A percentile compares a stretch with the other conserved stretches of the same genome.
These are phyloP conservation scores for Hygrophorus russula DNA, from an alignment of 768 basidiomycete genomes.

Conservation along the genomic window DNA sequence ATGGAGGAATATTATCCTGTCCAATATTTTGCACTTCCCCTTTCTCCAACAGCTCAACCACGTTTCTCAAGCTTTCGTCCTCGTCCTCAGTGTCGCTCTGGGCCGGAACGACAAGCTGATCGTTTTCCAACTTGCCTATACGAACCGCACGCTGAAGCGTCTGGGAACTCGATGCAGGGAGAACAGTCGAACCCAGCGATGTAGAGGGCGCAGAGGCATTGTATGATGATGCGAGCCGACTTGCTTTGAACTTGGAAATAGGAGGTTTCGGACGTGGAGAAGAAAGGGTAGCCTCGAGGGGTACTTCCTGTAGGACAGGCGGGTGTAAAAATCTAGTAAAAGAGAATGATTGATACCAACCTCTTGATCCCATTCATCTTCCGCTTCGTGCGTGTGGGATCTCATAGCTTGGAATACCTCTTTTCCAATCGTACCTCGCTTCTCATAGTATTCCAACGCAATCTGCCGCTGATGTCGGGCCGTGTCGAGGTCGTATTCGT, in stretches of 20 bases:
- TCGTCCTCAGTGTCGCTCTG: conserved; percentile 51
- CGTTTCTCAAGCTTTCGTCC: conserved; percentile 35
- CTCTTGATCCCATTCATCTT: conserved; percentile 31
- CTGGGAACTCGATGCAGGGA: conserved; percentile 33
- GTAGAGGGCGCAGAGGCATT: conserved; percentile 27
- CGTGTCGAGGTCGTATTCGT: conserved; percentile 45
- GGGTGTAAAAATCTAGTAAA: conserved; percentile 1
- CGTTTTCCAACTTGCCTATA: conserved; percentile 43
- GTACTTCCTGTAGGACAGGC: conserved; percentile 23
- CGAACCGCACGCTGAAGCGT: conserved; percentile 42
- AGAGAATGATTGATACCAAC: conserved; percentile 18
- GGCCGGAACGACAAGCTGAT: conserved; percentile 34
- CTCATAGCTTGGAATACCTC: conserved; percentile 41
- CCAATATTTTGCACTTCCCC: conserved; percentile 46
- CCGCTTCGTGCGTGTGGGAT: conserved; percentile 28
- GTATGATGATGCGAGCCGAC: conserved; percentile 38
- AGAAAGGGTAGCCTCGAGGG: conserved; percentile 29
- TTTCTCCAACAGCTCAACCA: conserved; percentile 38
- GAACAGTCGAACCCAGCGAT: conserved; percentile 29
- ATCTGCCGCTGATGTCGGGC: conserved; percentile 67
- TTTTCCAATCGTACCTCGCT: conserved; percentile 44
- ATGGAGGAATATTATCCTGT: conserved; percentile 21
- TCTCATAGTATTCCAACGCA: conserved; percentile 57
- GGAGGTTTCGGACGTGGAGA: conserved; percentile 33
- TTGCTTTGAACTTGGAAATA: conserved; percentile 58